Conservation (phyloP, 148 eudicot genomes). For the Amaranthus cruentus region DNA sequence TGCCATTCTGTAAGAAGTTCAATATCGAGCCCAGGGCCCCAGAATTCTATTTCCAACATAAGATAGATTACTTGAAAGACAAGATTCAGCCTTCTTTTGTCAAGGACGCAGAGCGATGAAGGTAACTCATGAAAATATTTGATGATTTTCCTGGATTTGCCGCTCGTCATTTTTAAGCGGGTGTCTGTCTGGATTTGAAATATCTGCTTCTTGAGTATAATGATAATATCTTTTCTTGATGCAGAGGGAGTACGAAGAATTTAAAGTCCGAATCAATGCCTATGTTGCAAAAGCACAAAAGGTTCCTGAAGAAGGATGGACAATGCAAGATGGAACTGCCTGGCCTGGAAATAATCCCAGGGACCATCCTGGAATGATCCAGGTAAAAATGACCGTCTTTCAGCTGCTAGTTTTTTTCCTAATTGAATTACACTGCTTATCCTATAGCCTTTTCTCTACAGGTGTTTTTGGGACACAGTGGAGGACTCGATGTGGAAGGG, state of each 20-base stretch:
- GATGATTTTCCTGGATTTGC: neutral
- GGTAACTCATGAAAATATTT: slow-evolving; percentile 34
- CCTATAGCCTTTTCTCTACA: slow-evolving; percentile 24
- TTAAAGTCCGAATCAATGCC: slow-evolving; percentile 86
- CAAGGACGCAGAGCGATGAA: slow-evolving; percentile 95
- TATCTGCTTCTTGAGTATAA: neutral
- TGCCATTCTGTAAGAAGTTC: slow-evolving; percentile 93
- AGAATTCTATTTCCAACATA: slow-evolving; percentile 87
- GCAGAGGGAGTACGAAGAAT: slow-evolving; percentile 98
- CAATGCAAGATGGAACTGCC: slow-evolving; percentile 91
- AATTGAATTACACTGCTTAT: neutral
- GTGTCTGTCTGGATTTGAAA: neutral
- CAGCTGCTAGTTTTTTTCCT: neutral
- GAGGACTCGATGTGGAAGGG: slow-evolving; percentile 95
- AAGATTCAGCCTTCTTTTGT: slow-evolving; percentile 96
- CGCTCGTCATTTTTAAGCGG: neutral
- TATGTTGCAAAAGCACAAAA: slow-evolving; percentile 96
- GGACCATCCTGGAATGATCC: slow-evolving; percentile 99
- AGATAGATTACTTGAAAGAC: slow-evolving; percentile 92
- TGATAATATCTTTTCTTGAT: slow-evolving; percentile 2
- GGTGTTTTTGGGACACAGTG: slow-evolving; percentile 97
- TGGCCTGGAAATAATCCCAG: slow-evolving; percentile 99
- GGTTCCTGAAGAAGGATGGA: slow-evolving; percentile 98
- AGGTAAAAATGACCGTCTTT: slow-evolving; percentile 35
- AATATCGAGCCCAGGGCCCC: slow-evolving; percentile 95